Conservation (phyloP, 768 basidiomycete species). For the Lentinula sp. region DNA sequence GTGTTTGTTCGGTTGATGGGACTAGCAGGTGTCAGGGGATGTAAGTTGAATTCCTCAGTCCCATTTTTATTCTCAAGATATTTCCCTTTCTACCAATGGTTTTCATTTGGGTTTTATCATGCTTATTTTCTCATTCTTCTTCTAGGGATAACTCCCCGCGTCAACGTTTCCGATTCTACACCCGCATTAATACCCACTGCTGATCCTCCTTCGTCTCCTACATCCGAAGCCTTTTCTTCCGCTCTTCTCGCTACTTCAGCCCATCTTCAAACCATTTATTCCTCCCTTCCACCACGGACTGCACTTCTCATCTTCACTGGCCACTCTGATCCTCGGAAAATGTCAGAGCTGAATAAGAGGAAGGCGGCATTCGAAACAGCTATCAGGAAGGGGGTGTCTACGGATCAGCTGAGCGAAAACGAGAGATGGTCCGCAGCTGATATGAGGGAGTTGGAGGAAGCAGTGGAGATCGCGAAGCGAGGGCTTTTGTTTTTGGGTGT, state of each 20-base stretch:
- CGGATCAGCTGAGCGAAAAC: slow-evolving; percentile 48
- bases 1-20: slow-evolving; percentile 80
- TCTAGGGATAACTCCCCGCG: neutral
- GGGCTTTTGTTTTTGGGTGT: slow-evolving; percentile 78
- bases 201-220: slow-evolving; percentile 20
- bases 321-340: slow-evolving; percentile 79
- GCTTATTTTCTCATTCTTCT: no score
- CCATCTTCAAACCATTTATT: slow-evolving; percentile 58
- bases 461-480: slow-evolving; percentile 71
- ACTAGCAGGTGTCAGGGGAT: slow-evolving; percentile 75
- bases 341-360: slow-evolving; percentile 66
- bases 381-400: slow-evolving; percentile 46
- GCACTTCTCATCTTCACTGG: slow-evolving; percentile 85
- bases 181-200: slow-evolving; percentile 41
- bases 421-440: slow-evolving; percentile 71
- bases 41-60: slow-evolving; percentile 37
- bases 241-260: slow-evolving; percentile 50
- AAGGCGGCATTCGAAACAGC: slow-evolving; percentile 70
- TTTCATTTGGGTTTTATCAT: no score
- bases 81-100: no score
- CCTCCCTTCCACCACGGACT: slow-evolving; percentile 68
- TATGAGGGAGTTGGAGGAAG: slow-evolving; percentile 73
- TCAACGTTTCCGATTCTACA: slow-evolving; percentile 30
- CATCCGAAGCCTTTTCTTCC: slow-evolving; percentile 25
- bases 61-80: neutral